These are phyloP conservation scores for Fusarium proliferatum DNA, from an alignment of 2,329 filamentous ascomycete genomes.

Conservation along the genomic window DNA sequence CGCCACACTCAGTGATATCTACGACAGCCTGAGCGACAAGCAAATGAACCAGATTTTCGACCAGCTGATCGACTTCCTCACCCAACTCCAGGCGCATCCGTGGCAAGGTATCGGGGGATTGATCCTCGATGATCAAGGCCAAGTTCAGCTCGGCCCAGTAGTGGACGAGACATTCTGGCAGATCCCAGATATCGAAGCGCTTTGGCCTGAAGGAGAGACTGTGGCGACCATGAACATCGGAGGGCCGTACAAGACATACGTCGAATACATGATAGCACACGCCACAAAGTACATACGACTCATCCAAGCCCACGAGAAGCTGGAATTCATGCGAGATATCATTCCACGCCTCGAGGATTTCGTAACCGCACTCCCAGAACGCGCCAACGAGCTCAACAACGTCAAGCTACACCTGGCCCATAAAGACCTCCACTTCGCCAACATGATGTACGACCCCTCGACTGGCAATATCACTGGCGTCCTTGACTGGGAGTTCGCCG, in stretches of 20 bases:
- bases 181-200: neutral
- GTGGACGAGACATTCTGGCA: neutral
- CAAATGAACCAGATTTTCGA: fast-evolving
- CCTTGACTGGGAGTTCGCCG: neutral
- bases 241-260: neutral
- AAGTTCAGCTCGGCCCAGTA: neutral
- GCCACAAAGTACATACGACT: fast-evolving
- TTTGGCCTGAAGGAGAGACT: no score
- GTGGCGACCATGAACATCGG: neutral
- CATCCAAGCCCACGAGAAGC: neutral
- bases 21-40: neutral
- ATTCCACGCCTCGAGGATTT: neutral
- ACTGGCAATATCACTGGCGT: fast-evolving
- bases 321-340: fast-evolving
- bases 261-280: fast-evolving
- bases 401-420: neutral
- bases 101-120: neutral
- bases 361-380: fast-evolving
- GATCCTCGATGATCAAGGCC: fast-evolving
- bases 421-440: neutral
- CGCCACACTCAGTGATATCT: neutral
- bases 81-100: neutral
- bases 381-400: neutral
- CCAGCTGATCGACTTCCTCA: neutral
- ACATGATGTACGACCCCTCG: fast-evolving